Base-by-base conservation (phyloP, 257 asterid species). In the Solanum infundibuliforme region DNA sequence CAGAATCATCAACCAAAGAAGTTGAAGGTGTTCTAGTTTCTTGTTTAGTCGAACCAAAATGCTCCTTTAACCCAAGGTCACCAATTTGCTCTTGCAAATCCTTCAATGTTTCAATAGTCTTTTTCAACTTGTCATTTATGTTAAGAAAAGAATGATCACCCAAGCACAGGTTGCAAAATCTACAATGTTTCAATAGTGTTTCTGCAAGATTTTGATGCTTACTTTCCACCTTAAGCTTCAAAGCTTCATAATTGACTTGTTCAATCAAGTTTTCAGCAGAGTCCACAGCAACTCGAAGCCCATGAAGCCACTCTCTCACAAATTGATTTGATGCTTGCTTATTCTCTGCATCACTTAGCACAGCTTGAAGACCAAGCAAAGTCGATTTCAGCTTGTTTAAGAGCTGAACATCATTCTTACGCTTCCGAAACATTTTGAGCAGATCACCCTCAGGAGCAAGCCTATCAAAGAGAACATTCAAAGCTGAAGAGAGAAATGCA, bases 271-370 rank as follows among this genome's bases (percentile, higher is more conserved):
- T 88, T 41, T 88, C 89, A 13, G 88, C 73, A 36, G 48, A 35
- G 23, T 74, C 34, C 6, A 87, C 74, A 12, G 87, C 31, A 14
- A 3, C 16, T 1, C 31, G 66, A 55, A 90, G 82, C 9, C 36
- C 12, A 31, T 35, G 43, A 1, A 90, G 16, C 92, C 92, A 88
- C 16, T 65, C 4, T 3, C 38, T 86, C 16, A 90, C 83, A 5
- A 68, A 10, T 11, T 0, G 8, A 6, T 62, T 48, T 3, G 66
- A 43, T 4, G 71, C 8, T 12, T 86, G 87, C 87, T 85, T 87
- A 21, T 74, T 55, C 52, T 90, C 88, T 7, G 87, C 90, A 73
- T 88, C 90, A 43, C 10, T 29, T 29, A 29, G 31, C 31, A 29
- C 31, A 29, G 31, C 31, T 29, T 29, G 31, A 29, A 29, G 31